Evolutionary conservation across 352 stramenopile genomes (phyloP), one percentile per base, ranked within the genome.

Genomic region (Phytophthora kernoviae): DNA sequence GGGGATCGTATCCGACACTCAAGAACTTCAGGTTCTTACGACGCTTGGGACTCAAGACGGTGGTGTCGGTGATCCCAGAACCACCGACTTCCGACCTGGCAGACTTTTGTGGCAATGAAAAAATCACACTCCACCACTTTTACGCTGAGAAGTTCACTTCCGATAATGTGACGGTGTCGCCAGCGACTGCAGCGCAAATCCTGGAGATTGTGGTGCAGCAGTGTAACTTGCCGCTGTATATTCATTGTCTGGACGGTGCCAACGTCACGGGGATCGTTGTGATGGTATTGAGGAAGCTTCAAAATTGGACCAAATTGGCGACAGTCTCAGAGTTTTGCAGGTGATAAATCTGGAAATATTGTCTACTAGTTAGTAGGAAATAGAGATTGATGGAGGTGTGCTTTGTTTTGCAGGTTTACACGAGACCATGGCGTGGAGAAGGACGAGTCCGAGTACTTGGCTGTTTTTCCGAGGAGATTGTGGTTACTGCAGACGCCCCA

Each of bases 91-190:
- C 70, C 27, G 84, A 96, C 58, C 68, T 96, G 32, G 63, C 68
- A 32, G 81, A 78, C 61, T 94, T 94, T 65, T 96, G 87, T 51
- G 39, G 63, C 0, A 62, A 67, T 41, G 87, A 96, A 54, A 74
- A 80, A 51, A 91, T 94, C 66, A 59, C 79, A 9, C 68, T 88
- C 51, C 59, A 88, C 62, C 84, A 92, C 40, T 94, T 94, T 51
- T 85, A 89, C 65, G 84, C 83, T 39, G 87, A 96, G 53, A 94
- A 96, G 67, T 95, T 93, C 74, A 92, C 86, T 49, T 91, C 79
- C 36, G 86, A 95, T 69, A 93, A 90, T 45, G 86, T 95, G 26
- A 95, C 86, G 10, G 86, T 93, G 32, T 88, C 79, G 18, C 84
- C 86, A 0, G 34, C 81, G n/a, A 89, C 73, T 0, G 82, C 84